phyloP scores from a whole-genome alignment of 768 basidiomycete species.

The Filobasidium floriforme region DNA sequence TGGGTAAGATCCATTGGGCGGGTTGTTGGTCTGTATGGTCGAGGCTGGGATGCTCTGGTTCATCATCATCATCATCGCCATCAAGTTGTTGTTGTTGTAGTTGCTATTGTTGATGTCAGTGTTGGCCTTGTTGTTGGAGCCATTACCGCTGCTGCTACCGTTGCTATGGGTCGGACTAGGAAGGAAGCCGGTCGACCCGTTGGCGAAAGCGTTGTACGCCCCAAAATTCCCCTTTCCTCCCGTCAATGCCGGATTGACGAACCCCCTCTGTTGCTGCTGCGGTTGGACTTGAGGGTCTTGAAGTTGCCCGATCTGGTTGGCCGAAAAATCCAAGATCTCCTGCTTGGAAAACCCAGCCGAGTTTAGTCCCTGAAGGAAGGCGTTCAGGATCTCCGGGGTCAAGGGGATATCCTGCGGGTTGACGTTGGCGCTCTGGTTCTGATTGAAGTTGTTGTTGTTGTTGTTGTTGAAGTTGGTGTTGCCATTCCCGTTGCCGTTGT shows the following conservation, averaged over 20 bases:
- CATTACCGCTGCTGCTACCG: neutral
- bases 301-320: neutral
- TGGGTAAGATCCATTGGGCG: neutral
- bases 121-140: neutral
- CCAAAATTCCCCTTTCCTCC: no score
- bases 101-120: neutral
- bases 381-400: conserved; percentile 1
- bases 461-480: neutral
- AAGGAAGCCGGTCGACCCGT: no score
- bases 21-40: neutral
- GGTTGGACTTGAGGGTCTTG: neutral
- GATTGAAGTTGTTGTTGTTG: conserved; percentile 3
- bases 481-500: neutral
- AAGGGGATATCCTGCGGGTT: neutral
- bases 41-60: neutral
- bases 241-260: neutral
- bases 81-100: neutral
- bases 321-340: neutral
- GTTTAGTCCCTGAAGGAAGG: neutral
- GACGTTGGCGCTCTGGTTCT: neutral
- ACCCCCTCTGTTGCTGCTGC: neutral
- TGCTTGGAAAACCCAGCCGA: neutral
- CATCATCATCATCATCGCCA: conserved; percentile 4
- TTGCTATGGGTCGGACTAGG: neutral
- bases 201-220: no score